A percentile compares a stretch with the other conserved stretches of the same genome.
Conservation (phyloP, 1,139 yeast genomes). For the Kodamaea plutei region DNA sequence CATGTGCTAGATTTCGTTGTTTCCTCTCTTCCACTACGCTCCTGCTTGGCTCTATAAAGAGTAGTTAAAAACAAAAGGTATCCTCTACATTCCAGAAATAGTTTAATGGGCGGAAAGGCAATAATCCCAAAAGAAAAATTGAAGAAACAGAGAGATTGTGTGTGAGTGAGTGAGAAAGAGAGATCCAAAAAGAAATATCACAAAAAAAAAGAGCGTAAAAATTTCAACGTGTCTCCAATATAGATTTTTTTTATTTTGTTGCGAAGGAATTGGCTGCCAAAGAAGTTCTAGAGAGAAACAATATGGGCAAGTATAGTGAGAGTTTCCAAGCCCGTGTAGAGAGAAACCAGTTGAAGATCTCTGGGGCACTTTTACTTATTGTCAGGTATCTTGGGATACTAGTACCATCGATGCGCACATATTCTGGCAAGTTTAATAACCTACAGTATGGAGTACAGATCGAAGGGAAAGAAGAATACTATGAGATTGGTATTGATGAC, state of each 20-base stretch:
- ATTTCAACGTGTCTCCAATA: conserved; percentile 4
- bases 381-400: conserved; percentile 27
- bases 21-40: too few relatives aligned
- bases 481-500: conserved; percentile 59
- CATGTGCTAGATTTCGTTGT: too few relatives aligned
- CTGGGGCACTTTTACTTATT: conserved; percentile 26
- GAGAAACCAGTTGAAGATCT: conserved; percentile 37
- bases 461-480: conserved; percentile 24
- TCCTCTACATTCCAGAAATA: too few relatives aligned
- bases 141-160: too few relatives aligned
- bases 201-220: conserved; percentile 3
- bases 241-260: not conserved
- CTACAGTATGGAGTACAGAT: conserved; percentile 35
- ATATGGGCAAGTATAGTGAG: conserved; percentile 10
- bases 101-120: too few relatives aligned
- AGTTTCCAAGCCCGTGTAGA: conserved; percentile 31
- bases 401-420: conserved; percentile 19
- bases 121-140: too few relatives aligned
- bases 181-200: too few relatives aligned
- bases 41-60: too few relatives aligned
- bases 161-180: too few relatives aligned
- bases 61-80: too few relatives aligned
- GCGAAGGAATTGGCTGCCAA: not conserved
- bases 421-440: conserved; percentile 42
- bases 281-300: not conserved